Evolutionary conservation across 2,329 filamentous ascomycete genomes (phyloP), one percentile per base, ranked within the genome.

Genomic region (Berkeleyomyces rouxiae): DNA sequence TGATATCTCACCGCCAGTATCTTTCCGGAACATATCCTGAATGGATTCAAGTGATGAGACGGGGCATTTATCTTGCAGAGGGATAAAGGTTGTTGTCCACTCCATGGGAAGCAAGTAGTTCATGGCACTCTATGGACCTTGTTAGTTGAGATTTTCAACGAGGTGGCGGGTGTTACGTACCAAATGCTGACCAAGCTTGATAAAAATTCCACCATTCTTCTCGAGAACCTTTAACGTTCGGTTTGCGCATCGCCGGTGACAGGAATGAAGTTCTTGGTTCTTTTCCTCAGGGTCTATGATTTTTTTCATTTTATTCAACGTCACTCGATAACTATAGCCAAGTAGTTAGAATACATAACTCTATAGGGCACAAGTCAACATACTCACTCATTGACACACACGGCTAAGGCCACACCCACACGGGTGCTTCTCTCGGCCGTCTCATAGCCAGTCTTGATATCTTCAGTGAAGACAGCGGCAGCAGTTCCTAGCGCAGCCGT

Each of bases 151-250:
- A 40, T 46, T 13, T 40, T 7, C 5, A 39, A 51, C 13, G 10
- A 16, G 36, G 13, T 23, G 7, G 3, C 31, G 13, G 3, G 36
- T 13, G 6, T 13, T 5, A 66, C 74, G 49, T 77, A 85, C 84
- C 74, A 99, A 74, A 74, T 99, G 93, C 70, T 99, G 93, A 6
- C 93, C 93, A 46, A 99, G 77, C 74, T 99, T 99, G 72, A 99
- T 97, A 69, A 97, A 99, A 66, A 99, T 96, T 37, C 92, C 95
- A 36, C 95, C 93, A 73, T 96, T 97, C 78, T 88, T 90, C 78
- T 99, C 93, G 67, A 97, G 76, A 1, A 95, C 91, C 63, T 80
- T 81, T 49, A 97, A 77, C 0, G 93, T 96, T 66, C 93, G 83
- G 69, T 90, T 82, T 39, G 93, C 93, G 75, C 93, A 99, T 73